Base-by-base conservation (phyloP, 345 rosid genomes). In the Kandelia obovata region DNA sequence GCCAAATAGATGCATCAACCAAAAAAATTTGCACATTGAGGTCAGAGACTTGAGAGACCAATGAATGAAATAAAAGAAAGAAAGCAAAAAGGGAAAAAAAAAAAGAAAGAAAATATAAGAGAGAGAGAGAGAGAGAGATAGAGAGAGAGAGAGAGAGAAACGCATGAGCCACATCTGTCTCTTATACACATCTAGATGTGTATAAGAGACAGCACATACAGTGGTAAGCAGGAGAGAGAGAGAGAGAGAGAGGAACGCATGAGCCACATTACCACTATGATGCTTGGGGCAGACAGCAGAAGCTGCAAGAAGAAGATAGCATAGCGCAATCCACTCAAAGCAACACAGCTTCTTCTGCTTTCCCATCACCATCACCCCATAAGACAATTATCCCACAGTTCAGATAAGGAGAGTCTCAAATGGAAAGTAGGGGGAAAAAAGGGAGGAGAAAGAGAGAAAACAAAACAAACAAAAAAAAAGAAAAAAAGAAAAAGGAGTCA, bases 281-380 rank as follows among this genome's bases (percentile, higher is more conserved):
- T 56, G 59, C 30, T 80, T 82, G 86, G 89, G 85, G 84, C 56
- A 71, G 81, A 83, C 92, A 62, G 62, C 66, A 62, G 62, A 66
- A 67, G 78, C 69, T 27, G 84, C 35, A 47, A 83, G 80, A 47
- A 79, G 80, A 23, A 84, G 82, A 31, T 31, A 31, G 66, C 28
- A 72, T 25, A 84, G 73, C 23, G 70, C 64, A 49, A 73, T 71
- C 79, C 82, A 83, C 65, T 21, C 58, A 39, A 28, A 71, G 68
- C 64, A 62, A 68, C 62, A 62, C 57, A 68, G 73, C 73, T 66
- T 72, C 69, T 65, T 76, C 68, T 70, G 75, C 70, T 25, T 28
- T 78, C 58, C 67, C 52, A 35, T 21, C 69, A 67, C 61, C 71
- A 25, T 49, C 26, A 57, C 15, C 7, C 35, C 39, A 8, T 13